A percentile compares a stretch with the other conserved stretches of the same genome.
phyloP scores from a whole-genome alignment of 306 rosid genomes.

The Fragaria iinumae region DNA sequence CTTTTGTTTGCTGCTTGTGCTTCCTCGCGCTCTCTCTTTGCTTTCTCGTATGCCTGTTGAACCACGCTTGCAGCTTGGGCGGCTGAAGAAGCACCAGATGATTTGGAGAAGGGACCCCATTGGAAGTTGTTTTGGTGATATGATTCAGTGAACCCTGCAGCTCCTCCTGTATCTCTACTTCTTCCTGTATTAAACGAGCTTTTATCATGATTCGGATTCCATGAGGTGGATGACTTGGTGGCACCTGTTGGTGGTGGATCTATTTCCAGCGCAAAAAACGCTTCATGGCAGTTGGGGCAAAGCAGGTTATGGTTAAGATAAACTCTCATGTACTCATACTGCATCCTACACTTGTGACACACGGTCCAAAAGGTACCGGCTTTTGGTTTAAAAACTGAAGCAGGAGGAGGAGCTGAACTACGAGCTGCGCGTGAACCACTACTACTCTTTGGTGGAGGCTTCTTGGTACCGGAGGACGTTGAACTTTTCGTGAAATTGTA shows the following conservation, averaged over 20 bases:
- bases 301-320: constrained; percentile 86
- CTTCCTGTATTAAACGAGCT: constrained; percentile 41
- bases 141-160: constrained; percentile 26
- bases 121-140: constrained; percentile 48
- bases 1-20: constrained; percentile 75
- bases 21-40: constrained; percentile 85
- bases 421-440: constrained; percentile 35
- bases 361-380: constrained; percentile 89
- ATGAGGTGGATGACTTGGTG: constrained; percentile 49
- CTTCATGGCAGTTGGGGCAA: constrained; percentile 87
- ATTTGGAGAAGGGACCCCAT: constrained; percentile 75
- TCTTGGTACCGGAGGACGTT: constrained; percentile 43
- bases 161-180: constrained; percentile 40
- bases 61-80: constrained; percentile 91
- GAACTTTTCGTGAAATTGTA: constrained; percentile 54
- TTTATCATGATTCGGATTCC: constrained; percentile 50
- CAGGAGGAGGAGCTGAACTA: constrained; percentile 54
- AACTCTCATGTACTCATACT: constrained; percentile 84
- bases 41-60: constrained; percentile 89
- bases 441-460: constrained; percentile 40
- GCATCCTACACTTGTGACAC: constrained; percentile 87
- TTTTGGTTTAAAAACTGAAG: constrained; percentile 46
- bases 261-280: constrained; percentile 79
- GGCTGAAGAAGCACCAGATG: constrained; percentile 60
- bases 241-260: constrained; percentile 75